Base-by-base conservation (phyloP, 306 rosid species). In the Cucurbita maxima region DNA sequence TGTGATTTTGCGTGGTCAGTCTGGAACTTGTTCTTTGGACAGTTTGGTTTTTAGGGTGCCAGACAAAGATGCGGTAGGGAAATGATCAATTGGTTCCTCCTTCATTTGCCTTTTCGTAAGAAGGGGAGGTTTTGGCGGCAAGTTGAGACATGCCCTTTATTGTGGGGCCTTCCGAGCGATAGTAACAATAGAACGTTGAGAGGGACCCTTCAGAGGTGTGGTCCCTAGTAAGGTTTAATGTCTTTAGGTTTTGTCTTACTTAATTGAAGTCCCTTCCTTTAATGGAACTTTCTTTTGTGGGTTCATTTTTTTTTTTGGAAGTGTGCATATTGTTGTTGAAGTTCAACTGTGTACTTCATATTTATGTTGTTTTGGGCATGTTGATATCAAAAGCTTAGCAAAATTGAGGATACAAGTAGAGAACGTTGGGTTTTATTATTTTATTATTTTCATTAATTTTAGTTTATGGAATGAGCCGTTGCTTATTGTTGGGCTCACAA, bases 401-500 rank as follows among this genome's bases (percentile, higher is more conserved):
- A 47, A 16, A 48, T 48, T 50, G 73, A 69, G 58, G 43, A 25
- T 69, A 47, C 8, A 25, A 48, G 53, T 13, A 48, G 53, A 22
- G 57, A 62, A 13, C 25, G 41, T 18, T 13, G 20, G 43, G 55
- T 51, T 51, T 48, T 48, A 4, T 48, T 48, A 5, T 40, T 40
- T 40, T 40, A 6, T 40, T 40, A 40, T 7, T 44, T 19, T 19
- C 10, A 10, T 43, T 45, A 15, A 9, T 40, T 45, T 67, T 37
- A 30, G 2, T 71, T n/a, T 37, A 71, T 71, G n/a, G 6, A 71
- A 45, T 51, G 34, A 8, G 51, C 34, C 18, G 51, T 34, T 72
- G 34, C 37, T 52, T 40, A 36, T 55, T 78, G 48, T 52, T 34
- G 76, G 11, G 75, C 73, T 81, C 78, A 77, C 64, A 64, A 67